These are phyloP conservation scores for Angomonas ambiguus DNA, from an alignment of 208 protist genomes.

Conservation along the genomic window DNA sequence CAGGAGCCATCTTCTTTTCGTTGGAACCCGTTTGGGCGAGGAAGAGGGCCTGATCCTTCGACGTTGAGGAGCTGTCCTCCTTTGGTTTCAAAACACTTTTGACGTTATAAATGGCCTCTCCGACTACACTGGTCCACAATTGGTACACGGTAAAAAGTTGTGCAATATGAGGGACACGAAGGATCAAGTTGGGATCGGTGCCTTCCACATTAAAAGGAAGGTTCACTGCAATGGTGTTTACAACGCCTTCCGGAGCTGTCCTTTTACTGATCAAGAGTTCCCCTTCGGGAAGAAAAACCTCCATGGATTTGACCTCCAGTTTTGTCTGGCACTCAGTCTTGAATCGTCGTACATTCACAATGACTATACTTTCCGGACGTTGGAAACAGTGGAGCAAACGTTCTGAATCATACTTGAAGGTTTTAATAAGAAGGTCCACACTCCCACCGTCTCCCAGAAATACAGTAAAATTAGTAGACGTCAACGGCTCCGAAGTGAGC, in stretches of 20 bases:
- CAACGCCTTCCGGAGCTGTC: conserved; percentile 12
- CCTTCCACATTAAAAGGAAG: conserved; percentile 52
- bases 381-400: not conserved
- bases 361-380: conserved; percentile 28
- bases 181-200: conserved; percentile 49
- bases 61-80: not conserved
- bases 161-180: conserved; percentile 60
- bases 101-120: conserved; percentile 1
- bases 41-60: not conserved
- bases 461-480: conserved; percentile 59
- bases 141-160: conserved; percentile 66
- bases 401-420: not conserved
- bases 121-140: conserved; percentile 48
- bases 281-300: conserved; percentile 60
- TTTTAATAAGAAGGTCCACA: conserved; percentile 42
- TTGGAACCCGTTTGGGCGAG: too few species aligned
- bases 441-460: conserved; percentile 58
- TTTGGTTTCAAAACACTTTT: not conserved
- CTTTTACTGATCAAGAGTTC: conserved; percentile 43
- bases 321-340: conserved; percentile 80
- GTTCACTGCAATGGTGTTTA: conserved; percentile 34
- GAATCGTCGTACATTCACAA: conserved; percentile 41
- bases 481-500: conserved; percentile 60
- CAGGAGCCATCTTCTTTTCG: too few species aligned
- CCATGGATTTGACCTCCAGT: conserved; percentile 85